A percentile compares a stretch with the other conserved stretches of the same genome.
Conservation (phyloP, 495 filamentous ascomycete genomes). For the Aspergillus egyptiacus region DNA sequence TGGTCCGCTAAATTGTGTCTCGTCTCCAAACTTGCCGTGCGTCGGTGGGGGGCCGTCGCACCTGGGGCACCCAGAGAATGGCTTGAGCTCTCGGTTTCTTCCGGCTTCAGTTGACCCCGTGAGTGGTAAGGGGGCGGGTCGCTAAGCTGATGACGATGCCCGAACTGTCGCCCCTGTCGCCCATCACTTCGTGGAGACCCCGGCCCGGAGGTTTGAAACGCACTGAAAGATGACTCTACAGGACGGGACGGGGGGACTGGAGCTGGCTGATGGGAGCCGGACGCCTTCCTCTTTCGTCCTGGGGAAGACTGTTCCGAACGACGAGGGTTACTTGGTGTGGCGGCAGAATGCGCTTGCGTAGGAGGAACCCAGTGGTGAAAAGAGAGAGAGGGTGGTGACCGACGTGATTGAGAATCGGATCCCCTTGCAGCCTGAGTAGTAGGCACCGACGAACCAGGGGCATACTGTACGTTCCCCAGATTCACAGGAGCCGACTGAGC, state of each 20-base stretch:
- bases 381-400: conserved; percentile 67
- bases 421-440: conserved; percentile 41
- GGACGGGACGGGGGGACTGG: conserved; percentile 31
- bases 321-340: conserved; percentile 22
- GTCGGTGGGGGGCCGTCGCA: neutral
- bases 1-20: neutral
- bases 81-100: conserved; percentile 4
- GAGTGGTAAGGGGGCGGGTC: conserved; percentile 1
- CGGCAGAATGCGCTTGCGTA: conserved; percentile 32
- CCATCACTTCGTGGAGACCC: conserved; percentile 4
- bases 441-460: conserved; percentile 27
- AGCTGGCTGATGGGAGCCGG: conserved; percentile 31
- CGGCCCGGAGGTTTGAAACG: conserved; percentile 7
- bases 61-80: neutral
- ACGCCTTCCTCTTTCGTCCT: conserved; percentile 39
- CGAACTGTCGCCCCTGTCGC: neutral
- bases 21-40: neutral
- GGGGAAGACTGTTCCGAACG: conserved; percentile 35
- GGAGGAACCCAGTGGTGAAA: conserved; percentile 93
- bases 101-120: neutral
- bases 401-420: conserved; percentile 46
- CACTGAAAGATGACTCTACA: conserved; percentile 1
- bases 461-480: conserved; percentile 26
- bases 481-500: conserved; percentile 45
- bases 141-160: conserved; percentile 12